Base-by-base conservation (phyloP, 345 rosid species). In the Cochlearia excelsa region DNA sequence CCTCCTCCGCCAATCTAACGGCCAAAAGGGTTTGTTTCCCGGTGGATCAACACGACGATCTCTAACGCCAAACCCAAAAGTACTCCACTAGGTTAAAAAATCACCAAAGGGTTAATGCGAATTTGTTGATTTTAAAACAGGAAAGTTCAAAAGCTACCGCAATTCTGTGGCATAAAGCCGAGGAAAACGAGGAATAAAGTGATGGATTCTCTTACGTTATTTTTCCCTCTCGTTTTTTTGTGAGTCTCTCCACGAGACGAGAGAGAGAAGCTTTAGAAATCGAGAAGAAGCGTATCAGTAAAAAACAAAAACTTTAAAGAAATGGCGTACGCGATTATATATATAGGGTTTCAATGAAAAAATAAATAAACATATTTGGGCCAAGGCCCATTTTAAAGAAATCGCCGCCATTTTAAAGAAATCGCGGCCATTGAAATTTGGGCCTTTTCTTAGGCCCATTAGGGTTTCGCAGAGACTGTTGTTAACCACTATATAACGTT, bases 61-160 rank as follows among this genome's bases (percentile, higher is more conserved):
- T 33, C 51, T 49, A 41, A 33, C 47, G 49, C 4, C 46, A 29
- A 57, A 5, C 10, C 42, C 37, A 30, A 49, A 48, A 45, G 47
- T 39, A 47, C 26, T 43, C 42, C 37, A 63, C 69, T 70, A 70
- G 69, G 74, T 70, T 65, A 70, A 46, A 16, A 57, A 30, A 56
- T 37, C 38, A 9, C 8, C 10, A 6, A 46, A 3, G 35, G 56
- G 61, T 48, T 68, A 60, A 44, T 52, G 59, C 56, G 8, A 46
- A 37, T 30, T 45, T 4, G 45, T 6, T 46, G 7, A 40, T 43
- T 45, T 26, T 1, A 30, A 37, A 30, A 1, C 1, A 66, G 46
- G 48, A 67, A 42, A 66, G 16, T 34, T 54, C 4, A 46, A 0
- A 34, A 61, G 39, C 29, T 48, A 37, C 46, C 48, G 46, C 28